A percentile compares a stretch with the other conserved stretches of the same genome.
Conservation (phyloP, 1,284 basidiomycete genomes). For the Moesziomyces sp. region DNA sequence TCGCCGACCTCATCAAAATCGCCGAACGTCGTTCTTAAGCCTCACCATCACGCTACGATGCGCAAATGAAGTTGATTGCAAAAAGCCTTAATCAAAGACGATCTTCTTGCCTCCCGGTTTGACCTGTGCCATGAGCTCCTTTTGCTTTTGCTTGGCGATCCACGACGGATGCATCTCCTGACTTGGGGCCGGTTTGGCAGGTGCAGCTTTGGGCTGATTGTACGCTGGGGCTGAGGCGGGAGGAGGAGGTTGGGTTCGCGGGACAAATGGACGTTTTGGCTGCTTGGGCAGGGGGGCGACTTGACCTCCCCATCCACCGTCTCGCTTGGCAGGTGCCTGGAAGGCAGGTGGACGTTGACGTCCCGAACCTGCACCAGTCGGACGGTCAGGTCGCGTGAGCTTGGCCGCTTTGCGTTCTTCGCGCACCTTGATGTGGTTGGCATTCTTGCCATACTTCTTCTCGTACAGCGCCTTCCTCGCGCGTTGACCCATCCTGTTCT, state of each 20-base stretch:
- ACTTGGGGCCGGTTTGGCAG: slow-evolving; percentile 5
- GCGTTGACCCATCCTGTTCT: slow-evolving; percentile 90
- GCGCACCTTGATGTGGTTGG: slow-evolving; percentile 78
- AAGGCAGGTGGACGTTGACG: slow-evolving; percentile 33
- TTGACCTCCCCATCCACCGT: slow-evolving; percentile 36
- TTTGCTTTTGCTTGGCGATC: slow-evolving; percentile 63
- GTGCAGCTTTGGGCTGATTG: neutral
- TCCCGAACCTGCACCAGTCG: slow-evolving; percentile 2
- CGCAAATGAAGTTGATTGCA: neutral
- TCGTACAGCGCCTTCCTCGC: slow-evolving; percentile 97
- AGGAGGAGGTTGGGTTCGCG: neutral
- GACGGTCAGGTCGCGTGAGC: slow-evolving; percentile 1
- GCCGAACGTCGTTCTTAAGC: slow-evolving; percentile 62
- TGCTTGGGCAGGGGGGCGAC: slow-evolving; percentile 34
- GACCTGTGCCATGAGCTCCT: slow-evolving; percentile 52
- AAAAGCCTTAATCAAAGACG: slow-evolving; percentile 48
- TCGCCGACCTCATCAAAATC: slow-evolving; percentile 75
- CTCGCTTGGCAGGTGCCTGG: slow-evolving; percentile 28
- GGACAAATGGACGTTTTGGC: slow-evolving; percentile 12
- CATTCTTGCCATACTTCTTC: slow-evolving; percentile 89
- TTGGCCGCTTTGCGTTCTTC: slow-evolving; percentile 34
- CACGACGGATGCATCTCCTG: slow-evolving; percentile 59
- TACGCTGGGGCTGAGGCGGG: neutral
- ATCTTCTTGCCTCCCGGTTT: slow-evolving; percentile 58
- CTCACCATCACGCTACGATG: neutral